Evolutionary conservation across 2,329 filamentous ascomycete genomes (phyloP).

Genomic region (Graphilbum sp.): DNA sequence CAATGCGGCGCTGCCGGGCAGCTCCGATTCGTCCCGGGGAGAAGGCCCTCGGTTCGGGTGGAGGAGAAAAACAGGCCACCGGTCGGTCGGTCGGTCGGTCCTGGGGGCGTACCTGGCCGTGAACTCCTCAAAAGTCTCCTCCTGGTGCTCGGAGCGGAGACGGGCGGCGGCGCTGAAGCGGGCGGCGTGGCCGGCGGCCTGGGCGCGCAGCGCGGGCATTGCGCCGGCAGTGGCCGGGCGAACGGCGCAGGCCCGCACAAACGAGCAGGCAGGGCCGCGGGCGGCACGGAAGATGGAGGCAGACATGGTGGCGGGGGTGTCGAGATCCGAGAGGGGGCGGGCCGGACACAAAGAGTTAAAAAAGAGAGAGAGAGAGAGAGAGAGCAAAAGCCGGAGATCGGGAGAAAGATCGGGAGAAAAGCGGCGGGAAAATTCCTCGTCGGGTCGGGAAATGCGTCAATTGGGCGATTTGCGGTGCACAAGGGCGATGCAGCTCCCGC

Average conservation of each 20-base stretch:
- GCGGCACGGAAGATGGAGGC: slow-evolving; percentile 52
- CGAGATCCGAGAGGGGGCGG: slow-evolving; percentile 2
- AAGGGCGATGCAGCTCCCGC: too few species aligned
- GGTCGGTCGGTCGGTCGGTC: too few species aligned
- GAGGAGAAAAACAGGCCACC: too few species aligned
- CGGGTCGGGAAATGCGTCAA: neutral
- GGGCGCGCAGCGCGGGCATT: slow-evolving; percentile 27
- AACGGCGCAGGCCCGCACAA: slow-evolving; percentile 48
- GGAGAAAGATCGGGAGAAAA: too few species aligned
- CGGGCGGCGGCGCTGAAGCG: slow-evolving; percentile 48
- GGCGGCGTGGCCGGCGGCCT: slow-evolving; percentile 1
- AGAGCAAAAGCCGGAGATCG: too few species aligned
- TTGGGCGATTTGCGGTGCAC: too few species aligned
- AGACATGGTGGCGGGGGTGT: slow-evolving; percentile 21
- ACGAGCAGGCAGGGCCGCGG: slow-evolving; percentile 45
- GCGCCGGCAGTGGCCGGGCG: slow-evolving; percentile 33
- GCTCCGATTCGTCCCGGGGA: neutral
- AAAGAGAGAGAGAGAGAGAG: neutral
- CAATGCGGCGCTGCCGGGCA: slow-evolving; percentile 15
- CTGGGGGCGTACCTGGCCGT: slow-evolving; percentile 86
- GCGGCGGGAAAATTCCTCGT: too few species aligned
- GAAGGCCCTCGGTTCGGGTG: too few species aligned
- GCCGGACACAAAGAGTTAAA: too few species aligned
- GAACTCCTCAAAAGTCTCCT: slow-evolving; percentile 99
- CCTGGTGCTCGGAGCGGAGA: slow-evolving; percentile 50